These are phyloP conservation scores for Claviceps monticola DNA, from an alignment of 2,329 filamentous ascomycete species.

Conservation along the genomic window DNA sequence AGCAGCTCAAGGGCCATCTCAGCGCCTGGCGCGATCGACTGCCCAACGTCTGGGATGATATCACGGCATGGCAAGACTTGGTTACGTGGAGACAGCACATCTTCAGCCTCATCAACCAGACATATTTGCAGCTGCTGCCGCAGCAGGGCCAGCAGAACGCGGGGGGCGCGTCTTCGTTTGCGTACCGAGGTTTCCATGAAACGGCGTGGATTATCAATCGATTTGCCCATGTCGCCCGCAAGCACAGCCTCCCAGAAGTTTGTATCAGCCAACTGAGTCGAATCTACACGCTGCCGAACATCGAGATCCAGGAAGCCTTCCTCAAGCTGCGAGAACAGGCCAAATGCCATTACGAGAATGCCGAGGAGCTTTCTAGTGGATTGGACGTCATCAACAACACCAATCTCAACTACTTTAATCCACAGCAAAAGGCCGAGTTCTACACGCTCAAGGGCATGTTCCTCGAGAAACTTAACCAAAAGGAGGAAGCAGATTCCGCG, in stretches of 20 bases:
- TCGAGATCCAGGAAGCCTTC: slow-evolving; percentile 98
- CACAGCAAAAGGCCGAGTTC: slow-evolving; percentile 94
- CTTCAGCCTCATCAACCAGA: slow-evolving; percentile 91
- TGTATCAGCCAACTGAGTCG: slow-evolving; percentile 94
- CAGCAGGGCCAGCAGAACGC: slow-evolving; percentile 61
- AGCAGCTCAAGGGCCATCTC: slow-evolving; percentile 85
- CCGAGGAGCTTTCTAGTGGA: slow-evolving; percentile 78
- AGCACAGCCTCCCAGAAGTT: slow-evolving; percentile 91
- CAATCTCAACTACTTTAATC: slow-evolving; percentile 95
- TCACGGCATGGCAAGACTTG: slow-evolving; percentile 96
- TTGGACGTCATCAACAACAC: slow-evolving; percentile 99
- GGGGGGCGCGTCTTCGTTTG: slow-evolving; percentile 74
- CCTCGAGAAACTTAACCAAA: slow-evolving; percentile 81
- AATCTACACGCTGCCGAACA: slow-evolving; percentile 97
- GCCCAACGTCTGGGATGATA: slow-evolving; percentile 98
- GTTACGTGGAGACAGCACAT: slow-evolving; percentile 99
- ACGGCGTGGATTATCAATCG: slow-evolving; percentile 99
- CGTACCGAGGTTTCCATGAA: slow-evolving; percentile 94
- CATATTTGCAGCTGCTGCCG: slow-evolving; percentile 76
- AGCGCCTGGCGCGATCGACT: slow-evolving; percentile 91
- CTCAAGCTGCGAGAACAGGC: slow-evolving; percentile 96
- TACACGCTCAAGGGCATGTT: slow-evolving; percentile 99
- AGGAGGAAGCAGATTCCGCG: slow-evolving; percentile 81
- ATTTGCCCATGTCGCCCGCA: slow-evolving; percentile 93
- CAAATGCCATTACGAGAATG: slow-evolving; percentile 96